Evolutionary conservation across 140 eudicot species (phyloP).

Genomic region (Bidens hawaiensis): DNA sequence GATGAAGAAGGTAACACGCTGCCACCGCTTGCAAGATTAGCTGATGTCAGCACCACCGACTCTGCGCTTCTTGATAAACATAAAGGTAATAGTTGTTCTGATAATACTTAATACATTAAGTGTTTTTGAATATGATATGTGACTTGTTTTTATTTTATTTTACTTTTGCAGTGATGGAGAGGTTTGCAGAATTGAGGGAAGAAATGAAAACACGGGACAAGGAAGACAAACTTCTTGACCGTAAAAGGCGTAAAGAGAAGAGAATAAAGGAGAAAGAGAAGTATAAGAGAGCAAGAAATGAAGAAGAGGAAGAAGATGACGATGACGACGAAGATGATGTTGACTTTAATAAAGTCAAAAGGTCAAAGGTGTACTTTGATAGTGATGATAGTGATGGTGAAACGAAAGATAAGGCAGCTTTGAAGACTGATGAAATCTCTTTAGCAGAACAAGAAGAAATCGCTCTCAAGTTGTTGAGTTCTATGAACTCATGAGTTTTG

Average conservation of each 20-base stretch:
- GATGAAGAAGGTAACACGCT: constrained; percentile 83
- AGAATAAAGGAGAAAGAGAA: constrained; percentile 70
- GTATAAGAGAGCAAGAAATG: constrained; percentile 53
- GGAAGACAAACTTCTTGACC: constrained; percentile 73
- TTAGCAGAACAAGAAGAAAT: constrained; percentile 84
- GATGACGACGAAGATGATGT: constrained; percentile 41
- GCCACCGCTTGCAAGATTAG: constrained; percentile 74
- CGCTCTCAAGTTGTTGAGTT: constrained; percentile 80
- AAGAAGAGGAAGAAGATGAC: constrained; percentile 57
- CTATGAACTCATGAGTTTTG: constrained; percentile 47
- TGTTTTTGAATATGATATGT: neutral
- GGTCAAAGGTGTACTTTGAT: constrained; percentile 60
- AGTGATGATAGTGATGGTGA: constrained; percentile 57
- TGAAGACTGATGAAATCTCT: constrained; percentile 48
- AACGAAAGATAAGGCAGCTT: constrained; percentile 22
- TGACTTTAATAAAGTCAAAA: constrained; percentile 25
- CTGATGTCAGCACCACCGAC: constrained; percentile 35
- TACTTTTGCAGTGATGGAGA: constrained; percentile 48
- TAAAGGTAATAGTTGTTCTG: constrained; percentile 44
- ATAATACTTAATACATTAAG: neutral
- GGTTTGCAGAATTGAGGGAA: constrained; percentile 64
- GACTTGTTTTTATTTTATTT: neutral
- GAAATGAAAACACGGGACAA: constrained; percentile 62
- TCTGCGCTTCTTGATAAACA: constrained; percentile 53
- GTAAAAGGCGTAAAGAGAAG: constrained; percentile 69